These are phyloP conservation scores for Tolypocladium tropicale DNA, from an alignment of 2,329 filamentous ascomycete species.

Conservation along the genomic window DNA sequence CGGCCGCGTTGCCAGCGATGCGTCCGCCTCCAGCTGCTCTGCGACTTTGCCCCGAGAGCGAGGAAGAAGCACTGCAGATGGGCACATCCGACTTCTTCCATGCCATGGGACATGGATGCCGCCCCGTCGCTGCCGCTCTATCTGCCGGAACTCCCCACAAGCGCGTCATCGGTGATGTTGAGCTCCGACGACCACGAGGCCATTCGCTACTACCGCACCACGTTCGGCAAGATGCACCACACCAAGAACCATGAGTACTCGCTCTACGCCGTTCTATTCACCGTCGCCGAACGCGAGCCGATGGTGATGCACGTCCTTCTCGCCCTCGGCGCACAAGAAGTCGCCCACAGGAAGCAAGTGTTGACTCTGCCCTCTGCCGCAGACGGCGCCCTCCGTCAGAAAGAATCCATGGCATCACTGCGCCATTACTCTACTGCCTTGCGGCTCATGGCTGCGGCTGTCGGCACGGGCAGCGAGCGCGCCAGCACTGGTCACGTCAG, in stretches of 20 bases:
- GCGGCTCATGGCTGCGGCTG: background rate
- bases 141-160: background rate
- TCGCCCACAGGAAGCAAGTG: conserved; percentile 11
- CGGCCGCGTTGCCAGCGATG: background rate
- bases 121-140: background rate
- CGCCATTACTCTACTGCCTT: background rate
- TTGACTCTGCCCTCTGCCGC: background rate
- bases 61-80: background rate
- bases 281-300: conserved; percentile 17
- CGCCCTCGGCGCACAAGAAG: conserved; percentile 19
- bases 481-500: background rate
- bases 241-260: conserved; percentile 26
- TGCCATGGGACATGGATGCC: background rate
- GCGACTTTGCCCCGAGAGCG: background rate
- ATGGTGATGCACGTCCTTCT: conserved; percentile 26
- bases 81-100: background rate
- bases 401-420: background rate
- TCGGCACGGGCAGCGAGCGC: background rate
- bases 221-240: conserved; percentile 22
- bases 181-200: conserved; percentile 21
- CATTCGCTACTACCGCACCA: conserved; percentile 24
- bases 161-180: conserved; percentile 13
- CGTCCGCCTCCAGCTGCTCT: background rate
- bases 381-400: background rate
- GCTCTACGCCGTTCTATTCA: conserved; percentile 23